Percentiles rank a stretch among this genome's conserved stretches.
Conservation (phyloP, 2,329 filamentous ascomycete species). For the Pseudopithomyces maydicus region DNA sequence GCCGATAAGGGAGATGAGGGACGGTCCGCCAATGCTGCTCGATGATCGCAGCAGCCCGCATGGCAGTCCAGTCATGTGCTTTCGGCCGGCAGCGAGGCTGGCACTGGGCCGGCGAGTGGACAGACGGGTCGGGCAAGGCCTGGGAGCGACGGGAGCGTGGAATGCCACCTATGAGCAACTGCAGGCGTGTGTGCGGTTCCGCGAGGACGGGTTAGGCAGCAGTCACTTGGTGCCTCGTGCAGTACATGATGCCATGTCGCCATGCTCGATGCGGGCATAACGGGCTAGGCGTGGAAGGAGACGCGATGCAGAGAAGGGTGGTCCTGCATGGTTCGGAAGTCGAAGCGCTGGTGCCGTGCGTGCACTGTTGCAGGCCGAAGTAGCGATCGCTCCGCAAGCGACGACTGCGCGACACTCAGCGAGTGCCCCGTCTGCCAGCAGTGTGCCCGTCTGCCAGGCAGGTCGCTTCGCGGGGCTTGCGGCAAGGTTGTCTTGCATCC, state of each 20-base stretch:
- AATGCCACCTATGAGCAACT: conserved; percentile 10
- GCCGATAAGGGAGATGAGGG: conserved; percentile 14
- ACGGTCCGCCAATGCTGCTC: conserved; percentile 20
- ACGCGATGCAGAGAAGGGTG: conserved; percentile 2
- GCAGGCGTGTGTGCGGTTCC: conserved; percentile 14
- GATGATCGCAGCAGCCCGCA: conserved; percentile 12
- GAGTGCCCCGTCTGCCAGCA: too few species aligned
- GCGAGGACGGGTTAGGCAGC: conserved; percentile 20
- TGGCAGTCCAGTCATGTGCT: conserved; percentile 20
- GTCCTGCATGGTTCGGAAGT: neutral
- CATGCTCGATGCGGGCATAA: neutral
- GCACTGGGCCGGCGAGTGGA: conserved; percentile 1
- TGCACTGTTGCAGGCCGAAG: too few species aligned
- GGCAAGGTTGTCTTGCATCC: too few species aligned
- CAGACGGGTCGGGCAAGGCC: neutral
- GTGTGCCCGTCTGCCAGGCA: too few species aligned
- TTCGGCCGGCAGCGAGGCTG: conserved; percentile 1
- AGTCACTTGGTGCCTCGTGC: neutral
- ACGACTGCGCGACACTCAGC: too few species aligned
- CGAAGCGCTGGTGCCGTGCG: conserved; percentile 8
- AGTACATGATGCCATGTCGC: neutral
- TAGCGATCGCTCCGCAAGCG: neutral
- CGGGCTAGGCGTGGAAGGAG: neutral
- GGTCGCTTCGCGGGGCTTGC: too few species aligned
- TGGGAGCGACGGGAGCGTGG: neutral